Percentiles rank a stretch among this genome's conserved stretches.
Evolutionary conservation across 345 rosid genomes (phyloP).

Genomic region (Durio zibethinus): DNA sequence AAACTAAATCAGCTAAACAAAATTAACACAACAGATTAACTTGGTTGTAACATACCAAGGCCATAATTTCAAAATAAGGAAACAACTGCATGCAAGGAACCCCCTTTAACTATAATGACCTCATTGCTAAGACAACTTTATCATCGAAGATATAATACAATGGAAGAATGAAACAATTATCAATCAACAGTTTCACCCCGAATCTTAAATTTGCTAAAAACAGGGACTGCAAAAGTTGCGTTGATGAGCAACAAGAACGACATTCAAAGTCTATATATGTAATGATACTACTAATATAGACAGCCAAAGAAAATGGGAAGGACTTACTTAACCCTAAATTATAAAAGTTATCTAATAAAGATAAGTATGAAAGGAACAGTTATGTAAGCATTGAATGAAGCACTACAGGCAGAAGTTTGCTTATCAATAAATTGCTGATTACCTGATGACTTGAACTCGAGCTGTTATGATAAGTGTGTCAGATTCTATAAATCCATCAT

Average conservation of each 20-base stretch:
- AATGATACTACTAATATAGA: not conserved
- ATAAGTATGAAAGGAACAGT: not conserved
- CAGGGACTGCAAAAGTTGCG: not conserved
- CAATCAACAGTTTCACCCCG: conserved; percentile 1
- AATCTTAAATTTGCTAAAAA: not conserved
- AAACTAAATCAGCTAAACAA: not conserved
- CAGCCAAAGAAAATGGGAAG: not conserved
- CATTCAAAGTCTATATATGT: not conserved
- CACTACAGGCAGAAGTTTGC: not conserved
- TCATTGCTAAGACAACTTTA: not conserved
- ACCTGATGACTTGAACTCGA: conserved; percentile 98
- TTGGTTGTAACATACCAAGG: not conserved
- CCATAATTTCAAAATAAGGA: not conserved
- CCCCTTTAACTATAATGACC: conserved; percentile 1
- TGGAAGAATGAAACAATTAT: not conserved
- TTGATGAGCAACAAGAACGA: not conserved
- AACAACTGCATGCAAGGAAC: not conserved
- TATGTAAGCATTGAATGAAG: conserved; percentile 4
- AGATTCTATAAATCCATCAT: conserved; percentile 79
- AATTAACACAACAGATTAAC: conserved; percentile 3
- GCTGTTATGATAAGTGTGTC: conserved; percentile 86
- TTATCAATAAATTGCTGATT: conserved; percentile 9
- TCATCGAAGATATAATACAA: conserved; percentile 4
- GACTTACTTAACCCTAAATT: not conserved
- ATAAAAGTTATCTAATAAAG: not conserved